Base-by-base conservation (phyloP, 208 protist genomes). In the Leishmania amazonensis region DNA sequence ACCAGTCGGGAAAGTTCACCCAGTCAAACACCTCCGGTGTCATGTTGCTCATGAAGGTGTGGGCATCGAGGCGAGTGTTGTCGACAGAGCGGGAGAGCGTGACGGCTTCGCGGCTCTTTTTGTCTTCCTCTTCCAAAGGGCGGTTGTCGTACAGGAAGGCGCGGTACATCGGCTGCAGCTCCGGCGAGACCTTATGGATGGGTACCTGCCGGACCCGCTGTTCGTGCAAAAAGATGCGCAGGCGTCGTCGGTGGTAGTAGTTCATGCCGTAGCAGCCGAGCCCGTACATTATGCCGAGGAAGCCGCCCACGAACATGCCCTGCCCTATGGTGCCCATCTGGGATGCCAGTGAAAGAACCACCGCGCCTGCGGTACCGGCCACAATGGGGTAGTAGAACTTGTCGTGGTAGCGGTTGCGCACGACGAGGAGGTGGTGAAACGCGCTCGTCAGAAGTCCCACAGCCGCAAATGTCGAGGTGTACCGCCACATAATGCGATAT, bases 1-100 rank as follows among this genome's bases (percentile, higher is more conserved):
- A 97, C 93, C 94, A 97, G 70, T 96, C 91, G 4, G 94, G 94
- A 71, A 97, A 97, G 83, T 95, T 96, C 9, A 97, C 93, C 93
- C 94, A 96, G 70, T 96, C 91, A 71, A 88, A 95, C 53, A 96
- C 82, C 81, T 96, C 91, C n/a, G 94, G 93, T n/a, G 87, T 90
- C 91, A 95, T 95, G 85, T 96, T 91, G 77, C 88, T 73, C 84
- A 96, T 88, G 75, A 96, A 93, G 3, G 88, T 87, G 62, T 94
- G 84, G 24, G 94, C 94, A 79, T 96, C 93, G 13, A 97, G 84
- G 0, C 93, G 90, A 35, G 84, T 88, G 67, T 96, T 89, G 15
- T 88, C 86, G 24, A 53, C 68, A 38, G 76, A 83, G 78, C 91
- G 89, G 35, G 90, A 87, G 57, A 95, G 76, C 60, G 92, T 67